These are phyloP conservation scores for Rhodotorula diobovata DNA, from an alignment of 768 basidiomycete genomes.

Conservation along the genomic window DNA sequence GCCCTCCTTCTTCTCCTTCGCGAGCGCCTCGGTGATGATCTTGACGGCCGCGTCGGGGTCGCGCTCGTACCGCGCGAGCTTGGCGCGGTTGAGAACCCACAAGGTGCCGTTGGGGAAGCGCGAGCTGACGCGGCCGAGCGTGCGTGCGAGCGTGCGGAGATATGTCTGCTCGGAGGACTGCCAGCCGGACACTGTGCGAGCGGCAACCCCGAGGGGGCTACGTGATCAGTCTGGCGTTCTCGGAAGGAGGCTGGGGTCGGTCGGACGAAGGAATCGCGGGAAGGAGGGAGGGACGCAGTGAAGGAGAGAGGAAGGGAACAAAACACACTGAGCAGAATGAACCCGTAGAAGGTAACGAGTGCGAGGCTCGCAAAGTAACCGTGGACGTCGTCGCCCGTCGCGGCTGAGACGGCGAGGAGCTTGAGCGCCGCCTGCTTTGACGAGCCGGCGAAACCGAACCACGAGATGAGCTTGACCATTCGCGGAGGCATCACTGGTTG, in stretches of 20 bases:
- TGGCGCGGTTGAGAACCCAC: constrained; percentile 35
- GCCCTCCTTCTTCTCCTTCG: neutral
- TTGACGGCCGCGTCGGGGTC: constrained; percentile 14
- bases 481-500: neutral
- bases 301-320: too few species aligned
- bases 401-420: constrained; percentile 22
- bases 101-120: constrained; percentile 30
- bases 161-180: constrained; percentile 21
- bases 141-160: neutral
- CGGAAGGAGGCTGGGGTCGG: neutral
- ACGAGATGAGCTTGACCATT: constrained; percentile 26
- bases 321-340: constrained; percentile 35
- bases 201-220: too few species aligned
- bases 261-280: neutral
- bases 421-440: constrained; percentile 29
- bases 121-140: constrained; percentile 14
- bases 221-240: too few species aligned
- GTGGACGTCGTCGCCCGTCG: constrained; percentile 28
- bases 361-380: constrained; percentile 24
- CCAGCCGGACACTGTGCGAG: constrained; percentile 31
- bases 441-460: constrained; percentile 27
- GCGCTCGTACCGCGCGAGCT: constrained; percentile 20
- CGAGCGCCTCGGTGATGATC: constrained; percentile 20
- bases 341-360: constrained; percentile 27
- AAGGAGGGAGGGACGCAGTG: too few species aligned